These are phyloP conservation scores for Ramicandelaber brevisporus DNA, from an alignment of 192 early-diverging fungal species.

Conservation along the genomic window DNA sequence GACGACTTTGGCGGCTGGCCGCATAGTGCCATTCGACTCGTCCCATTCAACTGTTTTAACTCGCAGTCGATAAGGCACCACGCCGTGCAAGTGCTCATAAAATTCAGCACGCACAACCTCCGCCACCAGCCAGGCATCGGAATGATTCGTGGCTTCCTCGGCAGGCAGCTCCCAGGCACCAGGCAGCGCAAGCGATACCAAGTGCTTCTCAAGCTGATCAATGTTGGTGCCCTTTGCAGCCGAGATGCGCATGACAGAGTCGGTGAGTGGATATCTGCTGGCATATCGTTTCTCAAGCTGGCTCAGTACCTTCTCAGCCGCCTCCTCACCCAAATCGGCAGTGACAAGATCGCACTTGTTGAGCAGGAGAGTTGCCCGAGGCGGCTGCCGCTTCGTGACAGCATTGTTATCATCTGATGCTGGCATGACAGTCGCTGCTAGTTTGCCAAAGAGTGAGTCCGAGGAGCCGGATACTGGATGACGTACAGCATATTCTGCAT, in stretches of 20 bases:
- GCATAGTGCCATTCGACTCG: too few relatives aligned
- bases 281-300: constrained; percentile 5
- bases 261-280: constrained; percentile 5
- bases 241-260: constrained; percentile 12
- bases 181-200: constrained; percentile 5
- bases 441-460: too few relatives aligned
- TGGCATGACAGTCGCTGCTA: too few relatives aligned
- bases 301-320: constrained; percentile 3
- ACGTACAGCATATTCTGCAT: constrained; percentile 9
- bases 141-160: constrained; percentile 9
- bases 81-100: constrained; percentile 8
- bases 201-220: constrained; percentile 6
- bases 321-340: constrained; percentile 6
- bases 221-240: constrained; percentile 9
- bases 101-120: constrained; percentile 16
- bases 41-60: constrained; percentile 15
- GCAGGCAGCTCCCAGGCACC: constrained; percentile 12
- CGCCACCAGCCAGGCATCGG: constrained; percentile 12
- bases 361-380: constrained; percentile 9
- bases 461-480: constrained; percentile 8
- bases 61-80: constrained; percentile 10
- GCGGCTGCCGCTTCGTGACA: constrained; percentile 1
- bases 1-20: too few relatives aligned
- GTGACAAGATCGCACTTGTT: constrained; percentile 13
- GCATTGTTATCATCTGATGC: too few relatives aligned